Evolutionary conservation across 2,329 filamentous ascomycete genomes (phyloP), one percentile per base, ranked within the genome.

Genomic region (Aureobasidium leucospermi): DNA sequence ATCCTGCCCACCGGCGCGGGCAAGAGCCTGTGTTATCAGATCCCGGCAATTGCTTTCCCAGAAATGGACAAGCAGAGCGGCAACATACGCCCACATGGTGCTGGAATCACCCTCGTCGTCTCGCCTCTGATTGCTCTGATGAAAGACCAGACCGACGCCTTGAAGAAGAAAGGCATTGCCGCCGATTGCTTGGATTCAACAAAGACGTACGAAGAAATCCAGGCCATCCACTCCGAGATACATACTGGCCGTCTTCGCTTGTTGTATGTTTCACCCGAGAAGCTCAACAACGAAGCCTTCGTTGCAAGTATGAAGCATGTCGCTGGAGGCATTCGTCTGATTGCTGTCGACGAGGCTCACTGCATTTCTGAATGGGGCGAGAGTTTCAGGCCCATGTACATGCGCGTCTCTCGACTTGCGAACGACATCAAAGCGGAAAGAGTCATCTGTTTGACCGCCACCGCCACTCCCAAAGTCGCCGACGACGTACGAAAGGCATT

Each of bases 231-330:
- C 58, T 75, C 81, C 4, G 73, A 79, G 55, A 67, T 79, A 56
- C 72, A 75, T 15, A 71, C 75, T 39, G 81, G 80, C 0, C 69
- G 75, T 11, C 66, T 85, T 7, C 78, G 80, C 3, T 66, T 85
- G 2, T 68, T 85, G 3, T 56, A 84, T 62, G 83, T 81, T 56
- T 80, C 82, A 0, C 83, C 83, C 0, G 83, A 85, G 67, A 74
- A 81, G 6, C 72, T 85, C 10, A 85, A 84, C 65, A 85, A 85
- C 59, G 82, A 85, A 64, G 78, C 77, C 0, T 85, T 85, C 51
- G 75, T 85, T 6, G 76, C 79, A 48, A 79, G 73, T 15, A 81
- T 85, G 68, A 81, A 79, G 45, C 68, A 76, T 11, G 77, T 83
- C 0, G 76, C 76, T 0, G 82, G 81, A 2, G 81, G 81, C 6